Percentiles rank a stretch among this genome's conserved stretches.
Conservation (phyloP, 768 basidiomycete species). For the Tricholoma hemisulphureum region DNA sequence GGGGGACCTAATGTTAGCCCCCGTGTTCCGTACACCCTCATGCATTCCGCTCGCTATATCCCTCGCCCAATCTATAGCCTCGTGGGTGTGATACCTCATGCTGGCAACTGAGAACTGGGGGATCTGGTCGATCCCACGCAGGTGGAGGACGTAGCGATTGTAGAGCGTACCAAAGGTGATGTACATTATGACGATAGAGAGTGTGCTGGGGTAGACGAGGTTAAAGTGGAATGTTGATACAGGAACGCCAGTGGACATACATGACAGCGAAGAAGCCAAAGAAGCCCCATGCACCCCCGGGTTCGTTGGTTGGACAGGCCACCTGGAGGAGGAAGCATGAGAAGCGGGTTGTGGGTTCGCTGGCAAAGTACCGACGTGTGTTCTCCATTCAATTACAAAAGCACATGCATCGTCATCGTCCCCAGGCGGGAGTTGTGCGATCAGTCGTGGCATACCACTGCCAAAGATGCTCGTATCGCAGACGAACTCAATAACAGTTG, state of each 20-base stretch:
- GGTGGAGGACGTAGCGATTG: slow-evolving; percentile 72
- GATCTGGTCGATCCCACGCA: slow-evolving; percentile 70
- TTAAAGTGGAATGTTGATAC: background rate
- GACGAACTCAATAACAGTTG: slow-evolving; percentile 71
- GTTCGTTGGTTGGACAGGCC: slow-evolving; percentile 71
- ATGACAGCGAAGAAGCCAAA: slow-evolving; percentile 55
- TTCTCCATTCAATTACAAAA: slow-evolving; percentile 83
- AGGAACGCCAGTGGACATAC: slow-evolving; percentile 41
- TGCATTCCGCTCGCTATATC: slow-evolving; percentile 29
- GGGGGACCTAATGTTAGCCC: slow-evolving; percentile 4
- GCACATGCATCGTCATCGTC: slow-evolving; percentile 68
- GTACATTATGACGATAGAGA: slow-evolving; percentile 61
- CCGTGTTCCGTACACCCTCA: slow-evolving; percentile 24
- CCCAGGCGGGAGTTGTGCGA: slow-evolving; percentile 66
- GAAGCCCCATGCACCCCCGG: slow-evolving; percentile 48
- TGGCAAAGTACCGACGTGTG: slow-evolving; percentile 51
- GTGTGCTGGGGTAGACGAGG: slow-evolving; percentile 36
- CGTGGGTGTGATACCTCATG: slow-evolving; percentile 46
- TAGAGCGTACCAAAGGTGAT: slow-evolving; percentile 70
- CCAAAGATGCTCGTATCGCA: slow-evolving; percentile 68
- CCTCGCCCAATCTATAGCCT: slow-evolving; percentile 44
- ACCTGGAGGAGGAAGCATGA: slow-evolving; percentile 35
- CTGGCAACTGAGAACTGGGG: slow-evolving; percentile 60
- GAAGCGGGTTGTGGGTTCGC: background rate
- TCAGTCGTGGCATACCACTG: slow-evolving; percentile 50